A percentile compares a stretch with the other conserved stretches of the same genome.
phyloP scores from a whole-genome alignment of 176 grass and related monocot species.

The Cenchrus fungigraminus region DNA sequence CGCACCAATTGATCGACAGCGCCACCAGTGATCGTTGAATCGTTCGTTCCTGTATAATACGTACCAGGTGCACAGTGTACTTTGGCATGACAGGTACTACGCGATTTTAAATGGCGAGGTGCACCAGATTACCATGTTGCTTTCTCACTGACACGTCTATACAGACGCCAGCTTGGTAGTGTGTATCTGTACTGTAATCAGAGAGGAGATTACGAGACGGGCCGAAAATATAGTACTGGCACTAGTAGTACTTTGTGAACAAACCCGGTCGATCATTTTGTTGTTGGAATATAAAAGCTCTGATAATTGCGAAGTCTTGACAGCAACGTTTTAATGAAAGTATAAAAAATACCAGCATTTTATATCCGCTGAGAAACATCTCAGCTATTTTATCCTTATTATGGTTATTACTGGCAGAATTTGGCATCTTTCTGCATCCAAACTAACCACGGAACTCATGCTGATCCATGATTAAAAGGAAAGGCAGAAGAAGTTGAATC shows the following conservation, averaged over 20 bases:
- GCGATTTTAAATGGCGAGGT: background rate
- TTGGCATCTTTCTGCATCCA: background rate
- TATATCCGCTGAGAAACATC: background rate
- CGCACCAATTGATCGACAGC: background rate
- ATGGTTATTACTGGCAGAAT: background rate
- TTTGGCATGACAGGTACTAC: background rate
- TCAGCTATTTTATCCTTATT: background rate
- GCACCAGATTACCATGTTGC: background rate
- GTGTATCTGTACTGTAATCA: background rate
- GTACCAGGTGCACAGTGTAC: background rate
- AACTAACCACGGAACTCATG: background rate
- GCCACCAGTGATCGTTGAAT: background rate
- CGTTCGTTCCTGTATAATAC: too few relatives aligned
- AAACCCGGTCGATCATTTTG: background rate
- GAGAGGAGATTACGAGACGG: background rate
- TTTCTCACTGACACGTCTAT: background rate
- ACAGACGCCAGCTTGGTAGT: background rate
- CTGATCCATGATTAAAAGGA: background rate
- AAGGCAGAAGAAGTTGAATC: background rate
- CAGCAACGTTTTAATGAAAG: too few relatives aligned
- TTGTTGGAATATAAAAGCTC: background rate
- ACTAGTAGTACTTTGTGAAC: background rate
- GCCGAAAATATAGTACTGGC: too few relatives aligned
- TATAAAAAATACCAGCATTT: background rate
- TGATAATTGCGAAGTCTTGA: background rate